Evolutionary conservation across 2,329 filamentous ascomycete species (phyloP), one percentile per base, ranked within the genome.

Genomic region (Fulvia fulva): DNA sequence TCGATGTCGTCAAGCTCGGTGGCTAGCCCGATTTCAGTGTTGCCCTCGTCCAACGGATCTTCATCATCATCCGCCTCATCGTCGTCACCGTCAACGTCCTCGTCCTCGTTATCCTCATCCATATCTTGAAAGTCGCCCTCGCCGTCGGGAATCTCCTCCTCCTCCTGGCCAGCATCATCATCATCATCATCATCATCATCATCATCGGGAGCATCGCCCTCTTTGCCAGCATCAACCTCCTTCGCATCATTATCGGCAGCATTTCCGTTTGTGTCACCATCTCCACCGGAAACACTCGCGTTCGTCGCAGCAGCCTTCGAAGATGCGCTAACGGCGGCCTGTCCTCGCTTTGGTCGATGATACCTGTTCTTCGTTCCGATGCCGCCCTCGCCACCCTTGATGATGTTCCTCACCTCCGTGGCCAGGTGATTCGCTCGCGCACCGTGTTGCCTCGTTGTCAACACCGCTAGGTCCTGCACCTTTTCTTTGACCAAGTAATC

Each of bases 401-500:
- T 49, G 9, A 55, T 55, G 49, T 53, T 53, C 21, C 57, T 45
- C 19, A 59, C 34, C 22, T 59, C 57, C 34, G 44, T 30, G 21
- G 45, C 44, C 54, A 60, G 37, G 11, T 21, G 5, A 2, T 37
- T 30, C 12, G 51, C 54, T 11, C 41, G 47, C 11, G 37, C 28
- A 6, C 58, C 58, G 45, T 51, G 32, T 7, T 28, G 21, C 21
- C 53, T 51, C 5, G 22, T 22, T 22, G 22, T 44, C 21, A 60
- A 19, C 25, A 50, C 34, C 12, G 45, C 37, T 22, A 30, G n/a
- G 12, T 28, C 28, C 14, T 58, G 54, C 11, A 63, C 23, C 5
- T 66, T 65, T 5, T 56, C 59, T 26, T 56, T 53, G 44, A 51
- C 55, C 26, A 66, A 50, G 2, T 58, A 50, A 25, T 70, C 64